phyloP scores from a whole-genome alignment of 2,329 filamentous ascomycete genomes.

The Coniochaeta sp. region DNA sequence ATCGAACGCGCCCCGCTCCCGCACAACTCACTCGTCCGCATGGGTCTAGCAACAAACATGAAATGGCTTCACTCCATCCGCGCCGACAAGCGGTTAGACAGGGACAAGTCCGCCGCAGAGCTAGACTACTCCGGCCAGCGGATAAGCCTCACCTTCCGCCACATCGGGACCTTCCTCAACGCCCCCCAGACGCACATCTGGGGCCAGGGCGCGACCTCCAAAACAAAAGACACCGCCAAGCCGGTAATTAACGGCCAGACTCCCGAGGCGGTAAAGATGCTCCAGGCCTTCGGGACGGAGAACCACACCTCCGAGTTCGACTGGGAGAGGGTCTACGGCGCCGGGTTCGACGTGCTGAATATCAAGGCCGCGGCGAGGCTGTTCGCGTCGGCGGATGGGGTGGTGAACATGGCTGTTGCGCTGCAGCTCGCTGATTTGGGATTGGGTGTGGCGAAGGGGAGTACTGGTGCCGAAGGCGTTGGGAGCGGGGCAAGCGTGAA shows the following conservation, averaged over 20 bases:
- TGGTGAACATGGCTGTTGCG: constrained; percentile 42
- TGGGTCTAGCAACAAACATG: constrained; percentile 78
- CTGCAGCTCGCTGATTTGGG: constrained; percentile 43
- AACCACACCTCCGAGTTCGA: constrained; percentile 68
- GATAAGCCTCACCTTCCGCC: constrained; percentile 86
- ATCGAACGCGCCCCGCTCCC: constrained; percentile 59
- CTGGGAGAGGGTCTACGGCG: constrained; percentile 70
- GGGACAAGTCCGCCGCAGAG: constrained; percentile 64
- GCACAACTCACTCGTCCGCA: constrained; percentile 81
- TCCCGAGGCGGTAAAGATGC: constrained; percentile 58
- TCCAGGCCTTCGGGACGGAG: constrained; percentile 76
- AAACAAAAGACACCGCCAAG: constrained; percentile 53
- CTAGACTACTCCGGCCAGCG: constrained; percentile 66
- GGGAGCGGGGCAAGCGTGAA: constrained; percentile 28
- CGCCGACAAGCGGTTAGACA: constrained; percentile 66
- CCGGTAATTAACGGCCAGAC: constrained; percentile 64
- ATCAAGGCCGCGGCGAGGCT: constrained; percentile 45
- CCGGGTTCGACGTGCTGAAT: constrained; percentile 78
- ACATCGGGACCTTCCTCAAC: constrained; percentile 79
- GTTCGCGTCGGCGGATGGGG: constrained; percentile 38
- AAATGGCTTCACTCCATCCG: constrained; percentile 90
- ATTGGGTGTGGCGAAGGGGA: constrained; percentile 39
- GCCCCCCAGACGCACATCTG: constrained; percentile 63
- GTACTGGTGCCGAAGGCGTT: constrained; percentile 23
- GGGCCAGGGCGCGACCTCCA: constrained; percentile 81